Percentiles rank a stretch among this genome's conserved stretches.
Evolutionary conservation across 2,329 filamentous ascomycete genomes (phyloP).

Genomic region (Zymoseptoria brevis): DNA sequence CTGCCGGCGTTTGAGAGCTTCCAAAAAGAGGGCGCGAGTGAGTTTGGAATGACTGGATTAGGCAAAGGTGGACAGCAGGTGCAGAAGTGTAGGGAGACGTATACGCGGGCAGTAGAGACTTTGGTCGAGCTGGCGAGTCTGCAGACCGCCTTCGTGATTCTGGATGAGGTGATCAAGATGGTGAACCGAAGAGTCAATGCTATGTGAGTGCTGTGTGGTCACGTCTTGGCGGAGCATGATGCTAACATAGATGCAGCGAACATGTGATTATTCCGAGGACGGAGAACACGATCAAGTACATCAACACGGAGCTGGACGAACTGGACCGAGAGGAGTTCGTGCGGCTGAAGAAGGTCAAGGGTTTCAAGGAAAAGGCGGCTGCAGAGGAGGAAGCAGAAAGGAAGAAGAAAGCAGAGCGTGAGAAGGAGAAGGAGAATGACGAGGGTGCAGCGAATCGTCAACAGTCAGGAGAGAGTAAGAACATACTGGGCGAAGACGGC

Average conservation of each 20-base stretch:
- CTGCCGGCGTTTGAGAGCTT: conserved; percentile 91
- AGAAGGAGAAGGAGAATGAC: conserved; percentile 27
- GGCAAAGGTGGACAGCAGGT: conserved; percentile 98
- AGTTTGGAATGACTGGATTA: conserved; percentile 90
- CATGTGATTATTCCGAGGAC: conserved; percentile 96
- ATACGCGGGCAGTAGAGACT: conserved; percentile 90
- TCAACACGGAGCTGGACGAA: conserved; percentile 97
- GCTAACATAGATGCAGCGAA: conserved; percentile 47
- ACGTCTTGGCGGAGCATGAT: background rate
- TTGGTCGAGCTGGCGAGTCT: conserved; percentile 89
- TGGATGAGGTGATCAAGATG: conserved; percentile 98
- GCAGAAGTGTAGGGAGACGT: conserved; percentile 88
- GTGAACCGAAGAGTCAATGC: conserved; percentile 97
- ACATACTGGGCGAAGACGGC: conserved; percentile 30
- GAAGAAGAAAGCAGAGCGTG: conserved; percentile 17
- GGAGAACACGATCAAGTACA: conserved; percentile 99
- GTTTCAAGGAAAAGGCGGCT: conserved; percentile 53
- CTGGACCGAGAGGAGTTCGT: conserved; percentile 98
- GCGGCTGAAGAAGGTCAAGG: conserved; percentile 84
- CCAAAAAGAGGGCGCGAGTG: conserved; percentile 74
- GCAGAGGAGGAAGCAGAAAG: conserved; percentile 32
- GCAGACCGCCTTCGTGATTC: conserved; percentile 94
- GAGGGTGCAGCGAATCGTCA: conserved; percentile 6
- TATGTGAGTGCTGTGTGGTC: conserved; percentile 51
- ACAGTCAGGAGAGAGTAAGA: conserved; percentile 18